These are phyloP conservation scores for Syzygium aqueum DNA, from an alignment of 345 rosid genomes.

Conservation along the genomic window DNA sequence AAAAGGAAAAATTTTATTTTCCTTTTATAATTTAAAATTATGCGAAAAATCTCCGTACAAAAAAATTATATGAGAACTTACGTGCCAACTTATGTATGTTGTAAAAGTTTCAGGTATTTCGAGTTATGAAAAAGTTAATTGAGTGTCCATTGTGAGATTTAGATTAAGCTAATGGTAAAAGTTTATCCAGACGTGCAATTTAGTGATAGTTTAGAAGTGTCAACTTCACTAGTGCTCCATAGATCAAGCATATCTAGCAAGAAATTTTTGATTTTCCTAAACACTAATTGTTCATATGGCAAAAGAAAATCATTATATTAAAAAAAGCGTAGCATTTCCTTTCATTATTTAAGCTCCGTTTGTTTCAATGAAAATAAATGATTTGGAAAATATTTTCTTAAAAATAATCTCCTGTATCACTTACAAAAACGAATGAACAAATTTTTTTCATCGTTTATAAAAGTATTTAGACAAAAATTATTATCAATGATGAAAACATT, in stretches of 20 bases:
- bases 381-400: too few relatives aligned
- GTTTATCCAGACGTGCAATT: not conserved
- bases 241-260: not conserved
- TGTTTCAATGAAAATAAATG: too few relatives aligned
- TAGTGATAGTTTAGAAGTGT: not conserved
- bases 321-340: not conserved
- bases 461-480: too few relatives aligned
- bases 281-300: not conserved
- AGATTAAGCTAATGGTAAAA: not conserved
- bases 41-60: fast-evolving
- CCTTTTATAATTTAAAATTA: not conserved
- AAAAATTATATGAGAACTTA: not conserved
- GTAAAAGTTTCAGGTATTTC: not conserved
- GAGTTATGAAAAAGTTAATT: not conserved
- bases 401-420: too few relatives aligned
- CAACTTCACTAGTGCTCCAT: not conserved
- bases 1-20: not conserved
- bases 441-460: too few relatives aligned
- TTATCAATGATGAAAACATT: too few relatives aligned
- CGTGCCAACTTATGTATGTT: not conserved
- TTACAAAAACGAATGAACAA: too few relatives aligned
- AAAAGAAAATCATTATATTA: not conserved
- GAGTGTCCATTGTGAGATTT: not conserved
- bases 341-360: not conserved
- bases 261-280: not conserved